A percentile compares a stretch with the other conserved stretches of the same genome.
Conservation (phyloP, 164 flowering plant genomes). For the Nelumbo lutea region DNA sequence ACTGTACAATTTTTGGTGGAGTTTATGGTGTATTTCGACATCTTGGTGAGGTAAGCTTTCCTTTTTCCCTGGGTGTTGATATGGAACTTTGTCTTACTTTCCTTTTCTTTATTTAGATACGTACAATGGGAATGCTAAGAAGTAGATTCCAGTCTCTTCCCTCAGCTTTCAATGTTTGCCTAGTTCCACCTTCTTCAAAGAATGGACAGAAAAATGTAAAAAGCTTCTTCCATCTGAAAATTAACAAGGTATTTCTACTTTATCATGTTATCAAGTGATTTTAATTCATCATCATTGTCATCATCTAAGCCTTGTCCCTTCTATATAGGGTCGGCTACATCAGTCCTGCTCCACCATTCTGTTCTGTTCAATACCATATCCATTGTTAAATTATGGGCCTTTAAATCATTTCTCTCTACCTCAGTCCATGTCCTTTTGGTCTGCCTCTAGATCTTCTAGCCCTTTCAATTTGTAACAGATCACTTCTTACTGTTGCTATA, state of each 20-base stretch:
- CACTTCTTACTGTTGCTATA: background rate
- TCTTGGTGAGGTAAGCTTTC: conserved; percentile 82
- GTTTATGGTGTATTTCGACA: conserved; percentile 58
- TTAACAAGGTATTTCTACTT: conserved; percentile 35
- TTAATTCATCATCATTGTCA: background rate
- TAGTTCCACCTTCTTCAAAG: conserved; percentile 51
- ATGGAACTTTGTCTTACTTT: conserved; percentile 4
- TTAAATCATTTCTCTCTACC: background rate
- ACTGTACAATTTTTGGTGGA: conserved; percentile 49
- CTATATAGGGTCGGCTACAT: no score
- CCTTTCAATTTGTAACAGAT: no score
- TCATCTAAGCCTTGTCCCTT: no score
- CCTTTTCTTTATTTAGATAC: conserved; percentile 44
- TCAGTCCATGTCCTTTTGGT: background rate
- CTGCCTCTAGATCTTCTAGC: no score
- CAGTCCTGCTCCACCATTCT: no score
- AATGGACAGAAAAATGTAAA: conserved; percentile 25
- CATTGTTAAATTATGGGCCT: no score
- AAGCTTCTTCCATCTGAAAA: conserved; percentile 27
- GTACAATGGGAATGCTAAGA: conserved; percentile 87
- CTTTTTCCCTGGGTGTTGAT: background rate
- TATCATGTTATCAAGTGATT: background rate
- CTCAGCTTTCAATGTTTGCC: conserved; percentile 56
- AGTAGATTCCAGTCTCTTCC: conserved; percentile 76
- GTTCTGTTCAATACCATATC: no score